Evolutionary conservation across 352 stramenopile species (phyloP), one percentile per base, ranked within the genome.

Genomic region (Phytophthora gonapodyides): DNA sequence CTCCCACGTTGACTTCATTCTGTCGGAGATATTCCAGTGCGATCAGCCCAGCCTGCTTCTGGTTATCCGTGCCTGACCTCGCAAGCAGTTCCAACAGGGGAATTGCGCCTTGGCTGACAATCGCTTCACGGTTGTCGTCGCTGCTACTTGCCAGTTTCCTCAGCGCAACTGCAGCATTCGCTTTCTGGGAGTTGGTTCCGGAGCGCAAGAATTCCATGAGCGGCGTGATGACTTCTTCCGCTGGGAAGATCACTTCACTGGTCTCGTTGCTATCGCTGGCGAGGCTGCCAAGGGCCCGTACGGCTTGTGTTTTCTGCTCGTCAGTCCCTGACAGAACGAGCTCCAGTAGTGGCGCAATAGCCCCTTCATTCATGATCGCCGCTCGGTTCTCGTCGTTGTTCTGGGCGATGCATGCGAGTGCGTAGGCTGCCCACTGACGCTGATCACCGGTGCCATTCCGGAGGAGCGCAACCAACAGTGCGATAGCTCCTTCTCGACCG

Each of bases 401-500:
- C 10, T 40, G 12, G 16, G 52, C 54, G 21, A 72, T 40, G 10
- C 43, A 53, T 6, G 35, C 52, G 1, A 72, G 16, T 3, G 50
- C 45, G 11, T 56, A 57, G 12, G 51, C 51, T 13, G 43, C 58
- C 38, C 56, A 53, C 10, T 52, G 35, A 13, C 58, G 57, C 35
- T 64, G 50, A 7, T 44, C 52, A 7, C 15, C 53, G 6, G 27
- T 61, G 5, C 51, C 38, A 2, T 5, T 36, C n/a, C 38, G 46
- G 0, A 63, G 37, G 7, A 68, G 40, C 7, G 37, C 47, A 10
- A 70, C 51, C 24, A 70, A 15, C 3, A 61, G 60, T 30, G 43
- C 16, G n/a, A 70, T 64, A 0, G 33, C 54, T 45, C 65, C 65
- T 55, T 48, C 46, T 15, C 50, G 53, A 2, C 54, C 61, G 10